Evolutionary conservation across 2,329 filamentous ascomycete species (phyloP).

Genomic region (Epichloe scottii): DNA sequence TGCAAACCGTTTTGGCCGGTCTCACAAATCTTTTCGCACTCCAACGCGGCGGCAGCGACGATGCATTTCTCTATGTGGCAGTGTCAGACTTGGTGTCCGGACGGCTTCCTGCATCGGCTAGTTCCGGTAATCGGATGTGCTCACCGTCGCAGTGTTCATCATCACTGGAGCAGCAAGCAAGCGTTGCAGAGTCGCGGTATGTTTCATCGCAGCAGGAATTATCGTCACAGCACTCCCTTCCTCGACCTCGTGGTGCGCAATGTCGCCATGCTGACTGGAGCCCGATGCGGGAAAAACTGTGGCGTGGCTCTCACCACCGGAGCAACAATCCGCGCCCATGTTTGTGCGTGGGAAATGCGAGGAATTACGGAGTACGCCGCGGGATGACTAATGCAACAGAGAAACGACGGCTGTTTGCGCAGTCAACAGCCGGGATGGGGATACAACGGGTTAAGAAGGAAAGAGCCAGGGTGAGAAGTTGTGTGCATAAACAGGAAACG

Average conservation of each 20-base stretch:
- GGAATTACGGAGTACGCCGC: no score
- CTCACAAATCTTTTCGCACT: conserved; percentile 19
- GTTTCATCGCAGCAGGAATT: conserved; percentile 10
- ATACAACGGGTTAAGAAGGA: not conserved
- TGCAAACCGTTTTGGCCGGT: conserved; percentile 13
- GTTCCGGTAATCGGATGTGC: not conserved
- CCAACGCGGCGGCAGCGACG: conserved; percentile 16
- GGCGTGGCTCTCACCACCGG: not conserved
- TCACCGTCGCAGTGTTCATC: conserved; percentile 17
- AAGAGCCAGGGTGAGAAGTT: not conserved
- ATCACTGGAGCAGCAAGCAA: conserved; percentile 15
- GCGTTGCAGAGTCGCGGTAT: conserved; percentile 7
- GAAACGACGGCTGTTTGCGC: not conserved
- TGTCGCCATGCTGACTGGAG: not conserved
- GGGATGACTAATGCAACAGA: not conserved
- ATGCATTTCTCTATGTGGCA: conserved; percentile 19
- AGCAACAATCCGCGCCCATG: conserved; percentile 9
- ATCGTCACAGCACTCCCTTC: conserved; percentile 9
- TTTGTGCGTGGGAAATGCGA: not conserved
- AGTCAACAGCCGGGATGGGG: not conserved
- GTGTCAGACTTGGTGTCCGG: conserved; percentile 1
- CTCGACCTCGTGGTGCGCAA: not conserved
- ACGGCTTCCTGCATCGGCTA: not conserved
- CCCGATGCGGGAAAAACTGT: not conserved
- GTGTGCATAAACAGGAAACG: not conserved